These are phyloP conservation scores for Thraustotheca clavata DNA, from an alignment of 352 stramenopile genomes.

Conservation along the genomic window DNA sequence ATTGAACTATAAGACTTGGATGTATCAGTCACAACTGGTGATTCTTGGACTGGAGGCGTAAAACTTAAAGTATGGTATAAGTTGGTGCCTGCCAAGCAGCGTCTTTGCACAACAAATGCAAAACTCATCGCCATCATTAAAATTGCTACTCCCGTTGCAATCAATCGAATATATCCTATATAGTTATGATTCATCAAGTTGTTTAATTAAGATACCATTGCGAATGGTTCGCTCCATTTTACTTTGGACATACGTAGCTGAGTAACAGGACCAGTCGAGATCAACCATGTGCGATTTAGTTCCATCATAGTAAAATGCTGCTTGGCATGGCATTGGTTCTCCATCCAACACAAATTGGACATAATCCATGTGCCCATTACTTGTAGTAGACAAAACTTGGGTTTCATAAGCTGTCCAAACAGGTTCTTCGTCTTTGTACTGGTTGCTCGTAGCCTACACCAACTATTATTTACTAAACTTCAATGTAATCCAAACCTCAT, in stretches of 20 bases:
- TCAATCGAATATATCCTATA: not conserved
- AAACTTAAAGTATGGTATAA: not conserved
- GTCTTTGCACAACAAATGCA: not conserved
- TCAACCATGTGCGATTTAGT: not conserved
- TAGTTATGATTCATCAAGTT: not conserved
- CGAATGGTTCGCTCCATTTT: not conserved
- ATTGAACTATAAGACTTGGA: conserved; percentile 20
- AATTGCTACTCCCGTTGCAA: not conserved
- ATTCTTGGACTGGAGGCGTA: not conserved
- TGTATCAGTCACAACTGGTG: not conserved
- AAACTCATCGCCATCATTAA: not conserved
- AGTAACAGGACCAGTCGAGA: conserved; percentile 15
- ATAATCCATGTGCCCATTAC: conserved; percentile 10
- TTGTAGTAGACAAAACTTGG: not conserved
- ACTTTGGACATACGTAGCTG: not conserved
- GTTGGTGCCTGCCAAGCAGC: not conserved
- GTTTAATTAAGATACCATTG: not conserved
- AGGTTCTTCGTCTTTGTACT: not conserved
- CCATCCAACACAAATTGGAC: conserved; percentile 7
- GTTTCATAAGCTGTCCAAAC: conserved; percentile 17
- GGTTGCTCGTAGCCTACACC: not conserved
- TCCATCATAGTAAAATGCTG: conserved; percentile 9
- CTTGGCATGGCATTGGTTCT: conserved; percentile 5
- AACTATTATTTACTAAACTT: not conserved
- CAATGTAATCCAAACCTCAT: not conserved